phyloP scores from a whole-genome alignment of 305 asterid species.

The Plantago rigida region DNA sequence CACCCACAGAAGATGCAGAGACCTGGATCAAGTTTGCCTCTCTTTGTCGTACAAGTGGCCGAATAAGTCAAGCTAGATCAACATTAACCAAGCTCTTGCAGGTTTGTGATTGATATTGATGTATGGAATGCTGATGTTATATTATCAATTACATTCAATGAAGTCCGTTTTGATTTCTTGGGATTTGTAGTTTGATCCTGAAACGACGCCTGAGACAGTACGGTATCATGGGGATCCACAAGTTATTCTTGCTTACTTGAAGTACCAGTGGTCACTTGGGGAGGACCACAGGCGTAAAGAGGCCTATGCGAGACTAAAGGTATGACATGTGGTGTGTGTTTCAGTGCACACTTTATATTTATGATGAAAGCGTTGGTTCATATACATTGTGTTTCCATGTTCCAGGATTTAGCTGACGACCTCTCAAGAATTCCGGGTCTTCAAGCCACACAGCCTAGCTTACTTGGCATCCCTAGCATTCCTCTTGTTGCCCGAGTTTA shows the following conservation, averaged over 20 bases:
- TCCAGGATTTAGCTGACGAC: slow-evolving; percentile 81
- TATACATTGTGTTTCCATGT: slow-evolving; percentile 8
- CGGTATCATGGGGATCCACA: slow-evolving; percentile 88
- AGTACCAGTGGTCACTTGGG: slow-evolving; percentile 97
- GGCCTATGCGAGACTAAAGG: slow-evolving; percentile 83
- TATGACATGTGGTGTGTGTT: slow-evolving; percentile 15
- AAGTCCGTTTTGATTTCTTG: slow-evolving; percentile 20
- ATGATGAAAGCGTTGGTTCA: slow-evolving; percentile 16
- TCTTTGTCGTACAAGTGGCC: slow-evolving; percentile 92
- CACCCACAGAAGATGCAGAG: slow-evolving; percentile 94
- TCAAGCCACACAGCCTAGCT: slow-evolving; percentile 53
- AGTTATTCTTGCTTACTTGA: slow-evolving; percentile 87
- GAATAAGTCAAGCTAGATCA: slow-evolving; percentile 93
- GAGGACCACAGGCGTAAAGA: slow-evolving; percentile 87
- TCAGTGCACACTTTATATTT: neutral
- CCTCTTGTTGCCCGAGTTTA: slow-evolving; percentile 85
- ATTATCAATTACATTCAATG: slow-evolving; percentile 3
- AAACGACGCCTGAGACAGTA: slow-evolving; percentile 66
- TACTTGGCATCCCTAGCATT: slow-evolving; percentile 47
- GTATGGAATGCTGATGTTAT: slow-evolving; percentile 18
- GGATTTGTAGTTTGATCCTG: slow-evolving; percentile 78
- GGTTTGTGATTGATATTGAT: slow-evolving; percentile 39
- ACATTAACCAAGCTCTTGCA: slow-evolving; percentile 84
- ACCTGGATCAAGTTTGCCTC: slow-evolving; percentile 97
- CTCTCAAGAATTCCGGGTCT: slow-evolving; percentile 56